Percentiles rank a stretch among this genome's conserved stretches.
Evolutionary conservation across 108 stramenopile species (phyloP).

Genomic region (Mayamaea pseudoterrestris): DNA sequence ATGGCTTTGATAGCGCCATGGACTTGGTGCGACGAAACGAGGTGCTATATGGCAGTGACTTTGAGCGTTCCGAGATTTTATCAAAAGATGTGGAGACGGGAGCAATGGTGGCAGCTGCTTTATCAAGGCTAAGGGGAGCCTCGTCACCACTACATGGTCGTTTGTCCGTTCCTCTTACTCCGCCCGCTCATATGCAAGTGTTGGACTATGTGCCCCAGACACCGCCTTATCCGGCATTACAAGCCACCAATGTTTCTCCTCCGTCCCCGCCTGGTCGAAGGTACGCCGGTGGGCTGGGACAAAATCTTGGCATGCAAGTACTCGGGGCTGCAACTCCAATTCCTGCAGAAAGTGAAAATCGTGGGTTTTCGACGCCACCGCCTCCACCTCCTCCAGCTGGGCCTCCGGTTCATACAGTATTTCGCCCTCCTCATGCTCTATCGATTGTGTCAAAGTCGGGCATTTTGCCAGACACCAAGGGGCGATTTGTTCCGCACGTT

Average conservation of each 20-base stretch:
- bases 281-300: slow-evolving; percentile 16
- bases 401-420: neutral
- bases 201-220: slow-evolving; percentile 13
- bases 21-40: slow-evolving; percentile 43
- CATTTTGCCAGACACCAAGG: slow-evolving; percentile 13
- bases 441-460: slow-evolving; percentile 29
- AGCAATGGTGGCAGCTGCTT: slow-evolving; percentile 1
- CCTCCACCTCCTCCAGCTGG: slow-evolving; percentile 11
- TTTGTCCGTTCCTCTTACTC: neutral
- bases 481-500: slow-evolving; percentile 79
- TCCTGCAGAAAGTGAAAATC: neutral
- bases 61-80: neutral
- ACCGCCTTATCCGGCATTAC: slow-evolving; percentile 9
- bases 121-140: slow-evolving; percentile 23
- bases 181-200: neutral
- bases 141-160: slow-evolving; percentile 2
- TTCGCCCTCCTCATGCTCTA: slow-evolving; percentile 46
- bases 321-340: too few relatives aligned
- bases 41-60: neutral
- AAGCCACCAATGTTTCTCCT: slow-evolving; percentile 12
- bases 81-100: neutral
- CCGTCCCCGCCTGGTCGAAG: slow-evolving; percentile 44
- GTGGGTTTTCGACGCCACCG: slow-evolving; percentile 1
- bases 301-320: neutral
- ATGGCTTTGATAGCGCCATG: slow-evolving; percentile 63